These are phyloP conservation scores for Verticillium nonalfalfae DNA, from an alignment of 2,329 filamentous ascomycete species.

Conservation along the genomic window DNA sequence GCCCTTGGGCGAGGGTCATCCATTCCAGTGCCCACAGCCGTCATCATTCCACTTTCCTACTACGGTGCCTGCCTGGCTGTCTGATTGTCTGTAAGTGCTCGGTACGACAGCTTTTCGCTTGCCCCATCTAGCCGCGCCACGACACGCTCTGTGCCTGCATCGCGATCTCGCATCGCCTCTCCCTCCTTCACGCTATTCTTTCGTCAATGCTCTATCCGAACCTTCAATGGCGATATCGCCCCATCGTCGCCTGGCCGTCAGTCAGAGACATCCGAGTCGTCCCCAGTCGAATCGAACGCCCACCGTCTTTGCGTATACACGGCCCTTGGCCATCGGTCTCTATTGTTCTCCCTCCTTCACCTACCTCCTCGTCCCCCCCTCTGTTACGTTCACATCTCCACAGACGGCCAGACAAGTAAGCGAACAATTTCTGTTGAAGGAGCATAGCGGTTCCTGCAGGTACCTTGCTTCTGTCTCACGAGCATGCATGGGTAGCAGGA, in stretches of 20 bases:
- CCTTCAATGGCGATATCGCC: neutral
- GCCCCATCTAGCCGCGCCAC: neutral
- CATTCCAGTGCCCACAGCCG: slow-evolving; percentile 1
- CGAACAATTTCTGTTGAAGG: neutral
- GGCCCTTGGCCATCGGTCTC: neutral
- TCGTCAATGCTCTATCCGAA: neutral
- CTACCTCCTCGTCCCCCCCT: neutral
- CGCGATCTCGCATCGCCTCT: neutral
- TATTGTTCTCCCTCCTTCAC: neutral
- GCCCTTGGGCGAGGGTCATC: neutral
- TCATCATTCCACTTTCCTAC: neutral
- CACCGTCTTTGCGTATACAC: neutral
- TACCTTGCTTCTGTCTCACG: slow-evolving; percentile 10
- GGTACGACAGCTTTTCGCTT: neutral
- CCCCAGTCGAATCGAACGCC: neutral
- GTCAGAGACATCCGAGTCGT: neutral
- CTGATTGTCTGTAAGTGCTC: neutral
- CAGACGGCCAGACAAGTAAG: neutral
- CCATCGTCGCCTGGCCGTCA: neutral
- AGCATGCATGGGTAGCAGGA: neutral
- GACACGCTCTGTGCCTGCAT: neutral
- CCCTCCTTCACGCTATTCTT: neutral
- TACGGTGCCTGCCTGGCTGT: neutral
- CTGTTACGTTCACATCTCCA: neutral
- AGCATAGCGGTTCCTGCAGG: slow-evolving; percentile 12